phyloP scores from a whole-genome alignment of 176 grass and related monocot genomes.

The Zoysia japonica region DNA sequence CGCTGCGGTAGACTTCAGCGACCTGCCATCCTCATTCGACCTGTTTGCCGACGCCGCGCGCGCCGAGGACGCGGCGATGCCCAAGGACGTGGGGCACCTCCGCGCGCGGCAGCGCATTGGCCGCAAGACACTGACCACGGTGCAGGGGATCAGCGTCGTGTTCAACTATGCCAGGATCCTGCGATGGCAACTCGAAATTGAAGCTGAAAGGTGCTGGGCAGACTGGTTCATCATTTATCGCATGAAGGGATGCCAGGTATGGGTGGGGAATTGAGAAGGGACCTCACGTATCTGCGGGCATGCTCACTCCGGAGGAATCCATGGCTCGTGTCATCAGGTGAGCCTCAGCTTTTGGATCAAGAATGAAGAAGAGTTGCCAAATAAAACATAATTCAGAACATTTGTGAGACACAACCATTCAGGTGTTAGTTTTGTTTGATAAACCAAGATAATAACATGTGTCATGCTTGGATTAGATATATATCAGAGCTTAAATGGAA shows the following conservation, averaged over 20 bases:
- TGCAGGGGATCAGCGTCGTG: conserved; percentile 51
- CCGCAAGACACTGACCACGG: conserved; percentile 57
- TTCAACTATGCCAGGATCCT: conserved; percentile 55
- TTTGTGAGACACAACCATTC: too few relatives aligned
- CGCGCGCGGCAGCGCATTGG: conserved; percentile 62
- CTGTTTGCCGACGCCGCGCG: conserved; percentile 64
- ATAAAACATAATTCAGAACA: conserved; percentile 12
- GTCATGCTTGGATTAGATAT: conserved; percentile 14
- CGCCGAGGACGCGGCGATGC: conserved; percentile 38
- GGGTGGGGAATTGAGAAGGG: conserved; percentile 94
- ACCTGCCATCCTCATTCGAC: conserved; percentile 49
- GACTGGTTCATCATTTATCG: conserved; percentile 80
- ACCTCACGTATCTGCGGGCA: conserved; percentile 88
- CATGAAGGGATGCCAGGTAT: conserved; percentile 80
- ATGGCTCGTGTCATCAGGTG: conserved; percentile 89
- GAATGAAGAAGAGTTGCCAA: conserved; percentile 39
- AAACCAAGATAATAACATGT: conserved; percentile 13
- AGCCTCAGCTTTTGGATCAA: conserved; percentile 77
- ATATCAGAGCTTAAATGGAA: neutral
- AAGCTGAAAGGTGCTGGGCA: conserved; percentile 87
- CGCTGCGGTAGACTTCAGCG: neutral
- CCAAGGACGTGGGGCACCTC: conserved; percentile 53
- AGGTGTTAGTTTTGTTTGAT: neutral
- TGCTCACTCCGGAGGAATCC: conserved; percentile 95
- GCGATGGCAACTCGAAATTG: conserved; percentile 85